Evolutionary conservation across 2,329 filamentous ascomycete species (phyloP).

Genomic region (Exophiala sp.): DNA sequence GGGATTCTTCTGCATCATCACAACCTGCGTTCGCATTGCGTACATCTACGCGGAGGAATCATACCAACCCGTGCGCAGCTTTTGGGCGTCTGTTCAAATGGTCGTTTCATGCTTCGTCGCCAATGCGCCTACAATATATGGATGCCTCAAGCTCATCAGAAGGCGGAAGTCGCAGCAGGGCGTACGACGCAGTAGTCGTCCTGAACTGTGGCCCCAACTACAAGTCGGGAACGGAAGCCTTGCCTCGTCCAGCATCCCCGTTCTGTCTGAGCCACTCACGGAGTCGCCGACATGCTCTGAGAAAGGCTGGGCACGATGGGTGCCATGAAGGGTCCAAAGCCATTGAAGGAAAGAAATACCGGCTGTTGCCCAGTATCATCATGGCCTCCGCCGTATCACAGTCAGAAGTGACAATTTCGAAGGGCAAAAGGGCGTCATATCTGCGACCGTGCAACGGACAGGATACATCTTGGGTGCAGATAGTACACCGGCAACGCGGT

Average conservation of each 20-base stretch:
- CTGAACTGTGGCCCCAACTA: slow-evolving; percentile 24
- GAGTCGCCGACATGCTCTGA: slow-evolving; percentile 11
- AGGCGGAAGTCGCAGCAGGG: slow-evolving; percentile 19
- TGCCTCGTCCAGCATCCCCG: slow-evolving; percentile 5
- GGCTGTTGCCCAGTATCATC: neutral
- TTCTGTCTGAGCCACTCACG: slow-evolving; percentile 4
- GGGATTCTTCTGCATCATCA: slow-evolving; percentile 38
- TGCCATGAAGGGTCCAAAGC: slow-evolving; percentile 8
- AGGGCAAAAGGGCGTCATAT: too few species aligned
- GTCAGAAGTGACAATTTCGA: too few species aligned
- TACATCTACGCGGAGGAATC: slow-evolving; percentile 35
- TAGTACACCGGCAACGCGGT: too few species aligned
- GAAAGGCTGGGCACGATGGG: slow-evolving; percentile 16
- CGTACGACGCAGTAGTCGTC: slow-evolving; percentile 16
- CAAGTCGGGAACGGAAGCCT: slow-evolving; percentile 15
- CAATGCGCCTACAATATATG: slow-evolving; percentile 37
- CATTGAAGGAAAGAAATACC: neutral
- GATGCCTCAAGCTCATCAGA: slow-evolving; percentile 17
- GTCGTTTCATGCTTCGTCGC: slow-evolving; percentile 34
- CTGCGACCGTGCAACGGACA: too few species aligned
- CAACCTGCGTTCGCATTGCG: slow-evolving; percentile 38
- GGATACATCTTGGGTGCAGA: too few species aligned
- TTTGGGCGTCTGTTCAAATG: slow-evolving; percentile 39
- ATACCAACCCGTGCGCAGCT: slow-evolving; percentile 36
- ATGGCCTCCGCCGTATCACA: too few species aligned